Evolutionary conservation across 805 yeast genomes (phyloP).

Genomic region (Wickerhamomyces ciferrii): DNA sequence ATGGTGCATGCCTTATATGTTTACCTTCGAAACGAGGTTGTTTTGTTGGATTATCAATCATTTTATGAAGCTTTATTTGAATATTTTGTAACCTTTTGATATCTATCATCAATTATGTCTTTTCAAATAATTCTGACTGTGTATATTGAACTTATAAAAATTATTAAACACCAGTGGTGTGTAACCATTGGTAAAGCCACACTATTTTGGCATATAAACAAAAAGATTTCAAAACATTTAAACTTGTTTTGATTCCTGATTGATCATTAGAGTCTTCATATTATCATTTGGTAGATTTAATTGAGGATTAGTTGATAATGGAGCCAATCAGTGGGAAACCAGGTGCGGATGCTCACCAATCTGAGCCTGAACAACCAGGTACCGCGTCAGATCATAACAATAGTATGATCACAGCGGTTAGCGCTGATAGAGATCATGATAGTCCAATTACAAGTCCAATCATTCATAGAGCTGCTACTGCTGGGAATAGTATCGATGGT

Average conservation of each 20-base stretch:
- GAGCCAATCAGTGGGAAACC: not conserved
- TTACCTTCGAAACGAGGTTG: slow-evolving; percentile 24
- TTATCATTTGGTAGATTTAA: too few relatives aligned
- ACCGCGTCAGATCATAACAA: not conserved
- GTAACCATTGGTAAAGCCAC: not conserved
- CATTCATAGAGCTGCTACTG: not conserved
- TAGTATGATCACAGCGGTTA: slow-evolving; percentile 1
- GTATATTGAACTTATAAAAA: too few relatives aligned
- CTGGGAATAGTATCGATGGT: too few relatives aligned
- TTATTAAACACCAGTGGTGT: not conserved
- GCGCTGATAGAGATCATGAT: not conserved
- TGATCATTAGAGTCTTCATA: too few relatives aligned
- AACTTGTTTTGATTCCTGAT: too few relatives aligned
- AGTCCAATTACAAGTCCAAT: slow-evolving; percentile 1
- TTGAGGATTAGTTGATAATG: too few relatives aligned
- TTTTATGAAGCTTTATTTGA: not conserved
- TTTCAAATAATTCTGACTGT: too few relatives aligned
- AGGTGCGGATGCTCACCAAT: not conserved
- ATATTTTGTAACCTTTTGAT: too few relatives aligned
- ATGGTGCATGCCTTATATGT: slow-evolving; percentile 51
- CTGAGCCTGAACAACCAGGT: not conserved
- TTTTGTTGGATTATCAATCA: slow-evolving; percentile 1
- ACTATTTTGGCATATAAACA: not conserved
- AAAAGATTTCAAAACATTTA: too few relatives aligned
- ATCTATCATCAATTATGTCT: too few relatives aligned